Evolutionary conservation across 805 yeast species (phyloP), one percentile per base, ranked within the genome.

Genomic region (Ogataea dorogensis): DNA sequence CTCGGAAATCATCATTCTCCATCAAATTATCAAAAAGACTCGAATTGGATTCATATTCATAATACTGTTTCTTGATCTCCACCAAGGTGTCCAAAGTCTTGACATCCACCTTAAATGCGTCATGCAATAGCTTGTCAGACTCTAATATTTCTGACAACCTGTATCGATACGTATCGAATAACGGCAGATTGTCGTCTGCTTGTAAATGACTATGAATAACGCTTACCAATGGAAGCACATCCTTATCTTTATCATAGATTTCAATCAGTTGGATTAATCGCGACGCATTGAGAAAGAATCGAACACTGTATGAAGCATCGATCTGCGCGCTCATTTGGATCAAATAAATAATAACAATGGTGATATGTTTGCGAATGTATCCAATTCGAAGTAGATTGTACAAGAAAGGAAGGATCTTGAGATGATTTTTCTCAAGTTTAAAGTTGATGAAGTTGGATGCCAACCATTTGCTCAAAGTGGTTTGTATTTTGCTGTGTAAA

Each of bases 351-450:
- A 58, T 9, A 7, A 59, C 27, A n/a, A 42, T 28, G 13, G 48
- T 21, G n/a, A 58, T 33, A 25, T 43, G 28, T 3, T 26, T 19
- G 34, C 61, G 39, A 5, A 54, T 28, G 37, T 57, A 59, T 2
- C 59, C 62, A 17, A 56, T 50, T 11, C 56, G 47, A 3, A 58
- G 44, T 27, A 52, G 32, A 28, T 51, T 49, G 42, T 50, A 58
- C 10, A 58, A 8, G 11, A 49, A 39, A 5, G 58, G 50, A 10
- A 55, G 38, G 2, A 56, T 12, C 13, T 33, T 31, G 3, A 56
- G 33, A 22, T 36, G 55, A 4, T 35, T 20, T 14, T 44, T 46
- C 17, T 44, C 45, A 29, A 47, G 43, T 14, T 42, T 38, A 32
- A 58, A 53, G 21, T 53, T 51, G 17, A 29, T 36, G 31, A 54